Evolutionary conservation across 495 filamentous ascomycete genomes (phyloP).

Genomic region (Talaromyces borbonicus): DNA sequence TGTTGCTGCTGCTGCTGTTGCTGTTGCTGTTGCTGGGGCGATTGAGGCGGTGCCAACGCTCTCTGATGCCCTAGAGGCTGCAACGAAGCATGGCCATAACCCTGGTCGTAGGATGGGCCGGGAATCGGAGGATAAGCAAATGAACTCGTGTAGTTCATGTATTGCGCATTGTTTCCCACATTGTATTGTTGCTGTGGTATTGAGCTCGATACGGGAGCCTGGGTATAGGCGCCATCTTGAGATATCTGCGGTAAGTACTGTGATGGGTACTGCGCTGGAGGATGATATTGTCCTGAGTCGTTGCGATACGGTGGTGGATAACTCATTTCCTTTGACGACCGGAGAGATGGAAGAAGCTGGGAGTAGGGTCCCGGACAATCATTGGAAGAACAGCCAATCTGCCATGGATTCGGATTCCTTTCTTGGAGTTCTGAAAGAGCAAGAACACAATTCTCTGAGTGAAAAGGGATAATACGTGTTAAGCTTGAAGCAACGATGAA

Average conservation of each 20-base stretch:
- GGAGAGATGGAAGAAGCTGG: background rate
- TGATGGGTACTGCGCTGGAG: slow-evolving; percentile 32
- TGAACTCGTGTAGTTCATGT: slow-evolving; percentile 34
- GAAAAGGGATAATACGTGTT: no score
- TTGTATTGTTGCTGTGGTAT: slow-evolving; percentile 33
- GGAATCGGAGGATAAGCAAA: slow-evolving; percentile 27
- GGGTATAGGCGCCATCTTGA: slow-evolving; percentile 2
- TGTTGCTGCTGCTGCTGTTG: slow-evolving; percentile 14
- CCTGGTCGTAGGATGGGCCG: slow-evolving; percentile 22
- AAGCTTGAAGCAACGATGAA: no score
- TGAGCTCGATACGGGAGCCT: slow-evolving; percentile 6
- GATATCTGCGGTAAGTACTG: slow-evolving; percentile 17
- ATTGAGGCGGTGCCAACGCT: slow-evolving; percentile 1
- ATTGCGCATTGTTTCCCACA: slow-evolving; percentile 22
- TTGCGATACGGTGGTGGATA: slow-evolving; percentile 37
- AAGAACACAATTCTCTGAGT: no score
- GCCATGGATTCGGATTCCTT: no score
- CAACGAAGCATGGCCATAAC: slow-evolving; percentile 23
- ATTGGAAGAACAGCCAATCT: background rate
- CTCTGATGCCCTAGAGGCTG: slow-evolving; percentile 11
- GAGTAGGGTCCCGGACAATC: background rate
- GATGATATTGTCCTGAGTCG: slow-evolving; percentile 25
- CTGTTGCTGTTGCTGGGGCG: slow-evolving; percentile 14
- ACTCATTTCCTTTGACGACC: slow-evolving; percentile 33
- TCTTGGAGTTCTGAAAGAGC: no score